Percentiles rank a stretch among this genome's conserved stretches.
phyloP scores from a whole-genome alignment of 805 yeast species.

The Tetrapisispora arboricola region DNA sequence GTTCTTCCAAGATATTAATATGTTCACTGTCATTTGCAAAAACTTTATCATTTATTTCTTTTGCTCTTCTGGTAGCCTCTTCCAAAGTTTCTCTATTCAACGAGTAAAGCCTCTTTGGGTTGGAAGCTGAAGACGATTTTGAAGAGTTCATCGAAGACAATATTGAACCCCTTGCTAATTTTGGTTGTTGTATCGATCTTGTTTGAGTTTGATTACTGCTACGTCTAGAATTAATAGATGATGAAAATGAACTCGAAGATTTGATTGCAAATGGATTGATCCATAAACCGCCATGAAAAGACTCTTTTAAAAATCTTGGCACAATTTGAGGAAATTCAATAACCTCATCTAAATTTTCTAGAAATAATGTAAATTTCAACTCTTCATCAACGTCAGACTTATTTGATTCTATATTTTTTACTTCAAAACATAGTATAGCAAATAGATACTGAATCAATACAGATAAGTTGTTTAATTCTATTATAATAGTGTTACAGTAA shows the following conservation, averaged over 20 bases:
- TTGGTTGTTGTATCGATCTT: neutral
- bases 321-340: slow-evolving; percentile 48
- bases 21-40: slow-evolving; percentile 5
- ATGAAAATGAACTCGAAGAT: neutral
- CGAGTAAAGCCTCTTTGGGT: slow-evolving; percentile 1
- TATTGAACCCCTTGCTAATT: slow-evolving; percentile 2
- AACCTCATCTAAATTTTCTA: neutral
- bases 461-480: neutral
- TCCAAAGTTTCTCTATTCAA: slow-evolving; percentile 21
- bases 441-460: neutral
- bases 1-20: slow-evolving; percentile 7
- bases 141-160: neutral
- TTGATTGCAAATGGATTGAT: slow-evolving; percentile 43
- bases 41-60: slow-evolving; percentile 17
- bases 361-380: no score
- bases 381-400: neutral
- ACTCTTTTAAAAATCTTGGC: slow-evolving; percentile 57
- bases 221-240: neutral
- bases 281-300: slow-evolving; percentile 74
- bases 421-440: neutral
- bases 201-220: neutral
- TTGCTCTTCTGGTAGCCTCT: slow-evolving; percentile 16
- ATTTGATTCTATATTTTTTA: neutral
- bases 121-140: slow-evolving; percentile 4
- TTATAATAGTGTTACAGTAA: neutral